Percentiles rank a stretch among this genome's conserved stretches.
phyloP scores from a whole-genome alignment of 139 green algal genomes.

The Asterochloris erici region DNA sequence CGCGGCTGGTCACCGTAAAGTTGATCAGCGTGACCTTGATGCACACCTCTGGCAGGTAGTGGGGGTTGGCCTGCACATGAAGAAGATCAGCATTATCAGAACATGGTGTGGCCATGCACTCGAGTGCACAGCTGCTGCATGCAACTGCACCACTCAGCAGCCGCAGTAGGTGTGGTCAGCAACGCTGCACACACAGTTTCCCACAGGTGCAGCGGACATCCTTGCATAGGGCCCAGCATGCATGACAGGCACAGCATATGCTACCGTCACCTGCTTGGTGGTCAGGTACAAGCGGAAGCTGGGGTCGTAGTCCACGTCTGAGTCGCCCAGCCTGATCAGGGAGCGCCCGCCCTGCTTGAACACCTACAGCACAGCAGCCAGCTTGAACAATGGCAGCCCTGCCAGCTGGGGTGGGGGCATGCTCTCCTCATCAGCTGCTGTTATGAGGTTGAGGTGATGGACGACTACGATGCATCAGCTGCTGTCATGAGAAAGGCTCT shows the following conservation, averaged over 20 bases:
- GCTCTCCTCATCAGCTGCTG: not conserved
- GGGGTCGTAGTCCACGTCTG: conserved; percentile 74
- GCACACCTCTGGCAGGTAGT: conserved; percentile 82
- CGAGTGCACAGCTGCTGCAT: no score
- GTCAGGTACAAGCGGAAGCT: conserved; percentile 80
- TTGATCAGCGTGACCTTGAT: conserved; percentile 87
- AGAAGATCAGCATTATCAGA: no score
- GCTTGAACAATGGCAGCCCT: not conserved
- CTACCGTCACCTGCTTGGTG: conserved; percentile 30
- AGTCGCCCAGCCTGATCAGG: conserved; percentile 76
- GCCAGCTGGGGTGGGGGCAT: not conserved
- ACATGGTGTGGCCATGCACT: no score
- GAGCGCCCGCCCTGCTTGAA: conserved; percentile 55
- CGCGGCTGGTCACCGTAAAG: conserved; percentile 72
- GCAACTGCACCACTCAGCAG: no score
- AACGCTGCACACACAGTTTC: no score
- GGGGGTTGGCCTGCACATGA: conserved; percentile 62
- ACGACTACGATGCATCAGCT: not conserved
- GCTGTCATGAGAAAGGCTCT: not conserved
- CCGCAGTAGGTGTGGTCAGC: no score
- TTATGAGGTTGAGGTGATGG: no score
- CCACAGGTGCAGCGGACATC: no score
- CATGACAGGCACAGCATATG: no score
- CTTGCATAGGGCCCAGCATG: no score
- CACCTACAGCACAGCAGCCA: conserved; percentile 15